Percentiles rank a stretch among this genome's conserved stretches.
phyloP scores from a whole-genome alignment of 1,284 basidiomycete species.

The Ganoderma multipileum region DNA sequence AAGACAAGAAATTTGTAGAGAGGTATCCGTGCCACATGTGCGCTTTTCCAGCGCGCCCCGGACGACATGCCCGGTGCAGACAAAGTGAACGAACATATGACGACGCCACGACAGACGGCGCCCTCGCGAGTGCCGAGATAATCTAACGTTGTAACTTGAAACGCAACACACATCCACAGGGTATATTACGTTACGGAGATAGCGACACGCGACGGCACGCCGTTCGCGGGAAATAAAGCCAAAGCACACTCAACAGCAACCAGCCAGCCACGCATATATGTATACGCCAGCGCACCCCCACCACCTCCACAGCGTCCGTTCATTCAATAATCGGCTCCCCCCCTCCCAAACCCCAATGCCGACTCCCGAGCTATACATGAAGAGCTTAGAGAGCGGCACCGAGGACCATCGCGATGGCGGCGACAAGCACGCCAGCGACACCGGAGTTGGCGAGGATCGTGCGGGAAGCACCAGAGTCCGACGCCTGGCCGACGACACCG shows the following conservation, averaged over 20 bases:
- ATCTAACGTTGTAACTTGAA: constrained; percentile 5
- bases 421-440: constrained; percentile 32
- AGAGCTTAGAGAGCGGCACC: constrained; percentile 24
- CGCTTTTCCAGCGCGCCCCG: not conserved
- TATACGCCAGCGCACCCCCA: not conserved
- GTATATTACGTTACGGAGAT: constrained; percentile 28
- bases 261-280: constrained; percentile 7
- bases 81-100: constrained; percentile 3
- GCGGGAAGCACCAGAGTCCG: constrained; percentile 35
- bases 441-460: constrained; percentile 34
- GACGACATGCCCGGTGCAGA: not conserved
- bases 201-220: constrained; percentile 24
- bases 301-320: constrained; percentile 2
- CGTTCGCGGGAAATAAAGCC: constrained; percentile 21
- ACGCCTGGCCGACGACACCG: constrained; percentile 38
- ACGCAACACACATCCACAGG: constrained; percentile 29
- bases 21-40: not conserved
- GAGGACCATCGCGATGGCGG: constrained; percentile 32
- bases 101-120: not conserved
- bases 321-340: not conserved
- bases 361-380: not conserved
- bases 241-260: constrained; percentile 26
- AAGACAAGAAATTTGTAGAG: not conserved
- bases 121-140: not conserved
- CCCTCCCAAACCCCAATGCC: not conserved